phyloP scores from a whole-genome alignment of 1,284 basidiomycete species.

The Ganoderma meredithae region DNA sequence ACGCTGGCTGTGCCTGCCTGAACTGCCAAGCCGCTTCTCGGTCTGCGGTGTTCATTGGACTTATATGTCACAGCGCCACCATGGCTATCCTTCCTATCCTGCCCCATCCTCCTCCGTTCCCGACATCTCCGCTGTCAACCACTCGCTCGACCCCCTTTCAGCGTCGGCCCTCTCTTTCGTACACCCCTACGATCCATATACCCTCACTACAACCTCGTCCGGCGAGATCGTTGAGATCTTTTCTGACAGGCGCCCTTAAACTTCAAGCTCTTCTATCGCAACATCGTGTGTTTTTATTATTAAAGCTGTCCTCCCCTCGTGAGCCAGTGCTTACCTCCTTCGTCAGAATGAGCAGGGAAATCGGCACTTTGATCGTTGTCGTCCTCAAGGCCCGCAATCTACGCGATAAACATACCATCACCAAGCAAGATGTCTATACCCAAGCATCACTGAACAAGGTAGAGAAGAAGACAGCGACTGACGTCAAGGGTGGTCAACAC shows the following conservation, averaged over 20 bases:
- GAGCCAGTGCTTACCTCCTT: neutral
- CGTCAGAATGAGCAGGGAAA: slow-evolving; percentile 38
- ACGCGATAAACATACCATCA: slow-evolving; percentile 74
- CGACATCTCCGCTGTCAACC: neutral
- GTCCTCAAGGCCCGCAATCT: slow-evolving; percentile 78
- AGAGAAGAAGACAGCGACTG: slow-evolving; percentile 64
- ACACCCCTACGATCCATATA: neutral
- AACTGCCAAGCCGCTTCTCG: neutral
- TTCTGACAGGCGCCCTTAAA: slow-evolving; percentile 1
- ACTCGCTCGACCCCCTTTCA: neutral
- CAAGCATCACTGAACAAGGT: slow-evolving; percentile 53
- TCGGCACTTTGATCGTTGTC: slow-evolving; percentile 78
- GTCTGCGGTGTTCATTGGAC: neutral
- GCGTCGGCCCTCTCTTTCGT: neutral
- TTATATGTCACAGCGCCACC: slow-evolving; percentile 1
- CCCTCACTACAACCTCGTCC: neutral
- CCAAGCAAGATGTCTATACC: slow-evolving; percentile 79
- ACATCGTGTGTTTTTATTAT: neutral
- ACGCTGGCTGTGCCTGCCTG: neutral
- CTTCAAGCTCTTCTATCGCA: neutral
- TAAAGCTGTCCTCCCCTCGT: neutral
- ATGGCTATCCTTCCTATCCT: neutral
- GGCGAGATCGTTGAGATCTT: neutral
- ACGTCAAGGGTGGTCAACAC: slow-evolving; percentile 78
- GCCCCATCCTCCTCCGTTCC: neutral